Evolutionary conservation across 2,329 filamentous ascomycete species (phyloP).

Genomic region (Hymenotorrendiella dingleyae): DNA sequence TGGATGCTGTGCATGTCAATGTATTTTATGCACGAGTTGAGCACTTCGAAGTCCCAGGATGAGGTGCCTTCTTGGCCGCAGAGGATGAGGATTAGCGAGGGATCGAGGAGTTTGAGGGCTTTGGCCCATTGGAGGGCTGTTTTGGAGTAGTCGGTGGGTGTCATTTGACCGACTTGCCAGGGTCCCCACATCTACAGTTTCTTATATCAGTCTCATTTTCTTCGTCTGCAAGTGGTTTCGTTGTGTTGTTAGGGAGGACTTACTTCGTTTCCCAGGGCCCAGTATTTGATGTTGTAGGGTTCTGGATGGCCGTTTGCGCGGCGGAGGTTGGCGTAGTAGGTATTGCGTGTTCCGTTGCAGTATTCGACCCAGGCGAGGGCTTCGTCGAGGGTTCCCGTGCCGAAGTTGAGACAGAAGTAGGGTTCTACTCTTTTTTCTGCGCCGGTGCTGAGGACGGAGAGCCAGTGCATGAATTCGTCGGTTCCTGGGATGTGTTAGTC

Average conservation of each 20-base stretch:
- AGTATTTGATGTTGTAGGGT: constrained; percentile 80
- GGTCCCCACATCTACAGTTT: constrained; percentile 28
- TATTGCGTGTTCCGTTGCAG: constrained; percentile 73
- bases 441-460: constrained; percentile 60
- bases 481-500: constrained; percentile 37
- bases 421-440: constrained; percentile 60
- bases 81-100: constrained; percentile 53
- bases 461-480: constrained; percentile 83
- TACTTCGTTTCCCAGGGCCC: constrained; percentile 73
- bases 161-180: constrained; percentile 49
- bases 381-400: constrained; percentile 57
- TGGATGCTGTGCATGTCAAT: constrained; percentile 66
- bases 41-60: constrained; percentile 57
- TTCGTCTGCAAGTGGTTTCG: too few species aligned
- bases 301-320: constrained; percentile 68
- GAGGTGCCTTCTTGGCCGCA: constrained; percentile 57
- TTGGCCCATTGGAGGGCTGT: constrained; percentile 54
- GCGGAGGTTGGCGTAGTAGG: constrained; percentile 75
- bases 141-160: constrained; percentile 50
- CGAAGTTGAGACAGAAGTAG: constrained; percentile 76
- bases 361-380: constrained; percentile 77
- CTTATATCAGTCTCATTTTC: too few species aligned
- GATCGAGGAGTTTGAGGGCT: constrained; percentile 52
- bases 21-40: constrained; percentile 53
- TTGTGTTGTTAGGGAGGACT: background rate